A percentile compares a stretch with the other conserved stretches of the same genome.
Evolutionary conservation across 2,329 filamentous ascomycete species (phyloP).

Genomic region (Cladophialophora psammophila): DNA sequence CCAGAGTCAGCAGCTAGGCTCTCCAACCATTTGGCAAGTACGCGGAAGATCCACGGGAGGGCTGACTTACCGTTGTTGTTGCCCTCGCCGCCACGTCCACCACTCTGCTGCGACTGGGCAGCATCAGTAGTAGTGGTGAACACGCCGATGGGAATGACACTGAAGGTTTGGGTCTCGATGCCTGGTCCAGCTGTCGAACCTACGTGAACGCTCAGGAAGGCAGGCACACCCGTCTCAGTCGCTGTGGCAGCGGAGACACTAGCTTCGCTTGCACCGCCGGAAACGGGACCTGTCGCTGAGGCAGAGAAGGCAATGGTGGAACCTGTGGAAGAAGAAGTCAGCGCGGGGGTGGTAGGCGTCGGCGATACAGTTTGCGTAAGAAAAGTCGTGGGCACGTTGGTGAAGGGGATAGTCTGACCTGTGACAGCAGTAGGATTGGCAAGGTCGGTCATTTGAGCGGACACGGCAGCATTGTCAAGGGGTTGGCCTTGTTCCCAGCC

Average conservation of each 20-base stretch:
- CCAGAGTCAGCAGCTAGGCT: conserved; percentile 1
- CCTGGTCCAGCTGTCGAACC: conserved; percentile 33
- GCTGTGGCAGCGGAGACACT: conserved; percentile 32
- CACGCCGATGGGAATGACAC: conserved; percentile 31
- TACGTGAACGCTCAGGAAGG: conserved; percentile 34
- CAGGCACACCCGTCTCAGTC: conserved; percentile 26
- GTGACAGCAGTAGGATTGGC: conserved; percentile 40
- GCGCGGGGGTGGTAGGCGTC: not conserved
- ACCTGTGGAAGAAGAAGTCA: conserved; percentile 26
- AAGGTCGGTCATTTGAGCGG: conserved; percentile 49
- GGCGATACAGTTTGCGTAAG: conserved; percentile 3
- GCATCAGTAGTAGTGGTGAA: conserved; percentile 12
- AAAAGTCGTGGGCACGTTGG: conserved; percentile 8
- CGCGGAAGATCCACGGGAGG: not conserved
- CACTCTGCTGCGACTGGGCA: conserved; percentile 18
- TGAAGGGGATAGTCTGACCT: conserved; percentile 35
- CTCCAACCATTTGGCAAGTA: not conserved
- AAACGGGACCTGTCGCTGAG: conserved; percentile 32
- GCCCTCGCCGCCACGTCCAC: conserved; percentile 1
- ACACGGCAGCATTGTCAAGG: conserved; percentile 50
- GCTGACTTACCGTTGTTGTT: conserved; percentile 12
- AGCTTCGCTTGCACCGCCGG: conserved; percentile 36
- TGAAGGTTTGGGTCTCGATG: conserved; percentile 36
- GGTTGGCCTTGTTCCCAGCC: conserved; percentile 47
- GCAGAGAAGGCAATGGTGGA: conserved; percentile 35